phyloP scores from a whole-genome alignment of 306 rosid genomes.

The Sindora glabra region DNA sequence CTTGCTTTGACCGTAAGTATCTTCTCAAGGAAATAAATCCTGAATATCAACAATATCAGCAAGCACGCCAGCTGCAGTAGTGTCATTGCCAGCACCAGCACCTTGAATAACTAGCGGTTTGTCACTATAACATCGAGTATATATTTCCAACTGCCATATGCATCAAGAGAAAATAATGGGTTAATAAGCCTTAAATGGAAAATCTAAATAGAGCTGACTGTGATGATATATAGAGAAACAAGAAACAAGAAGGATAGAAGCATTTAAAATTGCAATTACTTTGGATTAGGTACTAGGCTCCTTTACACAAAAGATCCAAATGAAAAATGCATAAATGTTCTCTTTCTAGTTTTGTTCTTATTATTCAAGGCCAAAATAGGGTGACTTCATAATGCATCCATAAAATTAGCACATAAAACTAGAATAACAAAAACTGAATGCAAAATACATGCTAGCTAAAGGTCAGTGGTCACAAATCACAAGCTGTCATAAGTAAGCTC shows the following conservation, averaged over 20 bases:
- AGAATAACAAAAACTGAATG: too few relatives aligned
- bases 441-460: too few relatives aligned
- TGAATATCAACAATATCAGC: slow-evolving; percentile 88
- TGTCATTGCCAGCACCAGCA: slow-evolving; percentile 97
- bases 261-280: background rate
- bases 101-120: slow-evolving; percentile 93
- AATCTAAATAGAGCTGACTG: background rate
- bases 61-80: slow-evolving; percentile 92
- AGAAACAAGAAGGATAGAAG: background rate
- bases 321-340: background rate
- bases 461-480: too few relatives aligned
- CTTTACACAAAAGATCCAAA: background rate
- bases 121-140: slow-evolving; percentile 63
- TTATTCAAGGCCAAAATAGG: too few relatives aligned
- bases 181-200: background rate
- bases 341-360: too few relatives aligned
- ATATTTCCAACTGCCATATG: slow-evolving; percentile 67
- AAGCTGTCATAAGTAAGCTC: too few relatives aligned
- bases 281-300: background rate
- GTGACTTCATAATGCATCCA: too few relatives aligned
- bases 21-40: slow-evolving; percentile 50
- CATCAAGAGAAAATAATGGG: slow-evolving; percentile 7
- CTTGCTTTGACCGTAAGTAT: background rate
- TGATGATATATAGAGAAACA: background rate
- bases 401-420: background rate